Base-by-base conservation (phyloP, 1,139 yeast species). In the Suhomyces taliae region DNA sequence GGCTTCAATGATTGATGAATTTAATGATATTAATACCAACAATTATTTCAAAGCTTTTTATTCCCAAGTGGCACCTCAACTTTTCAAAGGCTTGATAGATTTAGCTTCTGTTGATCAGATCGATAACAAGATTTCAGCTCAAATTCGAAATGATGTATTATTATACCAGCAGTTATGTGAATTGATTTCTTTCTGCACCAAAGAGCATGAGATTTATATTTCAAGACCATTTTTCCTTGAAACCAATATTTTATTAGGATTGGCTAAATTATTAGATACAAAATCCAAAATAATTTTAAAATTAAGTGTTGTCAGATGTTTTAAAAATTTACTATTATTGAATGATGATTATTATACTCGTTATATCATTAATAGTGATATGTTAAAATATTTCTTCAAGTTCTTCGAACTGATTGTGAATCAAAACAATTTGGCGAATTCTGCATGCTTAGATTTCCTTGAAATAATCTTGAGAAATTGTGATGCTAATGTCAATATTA, bases 391-490 rank as follows among this genome's bases (percentile, higher is more conserved):
- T 37, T 72, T 84, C 36, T 76, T 87, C 52, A 62, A 64, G 0
- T 69, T 82, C 47, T 72, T 88, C 50, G 67, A 69, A 19, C 74
- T 70, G n/a, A 78, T 81, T 15, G 72, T 78, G 19, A 67, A 74
- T 36, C 67, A 69, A 39, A 83, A 86, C 59, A 87, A 84, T 58
- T 69, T 91, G 50, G 78, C 88, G 2, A 87, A 83, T 58, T 89
- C 97, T 0, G 78, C 95, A 4, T 80, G 95, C 54, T 71, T 90
- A 45, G 93, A 87, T 57, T 71, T 91, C 37, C 68, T 90, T 44
- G 86, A 82, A 53, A 65, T 76, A 4, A 65, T 88, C 2, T 60
- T 77, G 7, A 65, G 57, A 43, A 66, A 55, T 55, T 66, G 66
- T 47, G 70, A 68, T 34, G 46, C 57, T 6, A 56, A 56, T 19